Evolutionary conservation across 2,329 filamentous ascomycete species (phyloP).

Genomic region (Penicillium sp.): DNA sequence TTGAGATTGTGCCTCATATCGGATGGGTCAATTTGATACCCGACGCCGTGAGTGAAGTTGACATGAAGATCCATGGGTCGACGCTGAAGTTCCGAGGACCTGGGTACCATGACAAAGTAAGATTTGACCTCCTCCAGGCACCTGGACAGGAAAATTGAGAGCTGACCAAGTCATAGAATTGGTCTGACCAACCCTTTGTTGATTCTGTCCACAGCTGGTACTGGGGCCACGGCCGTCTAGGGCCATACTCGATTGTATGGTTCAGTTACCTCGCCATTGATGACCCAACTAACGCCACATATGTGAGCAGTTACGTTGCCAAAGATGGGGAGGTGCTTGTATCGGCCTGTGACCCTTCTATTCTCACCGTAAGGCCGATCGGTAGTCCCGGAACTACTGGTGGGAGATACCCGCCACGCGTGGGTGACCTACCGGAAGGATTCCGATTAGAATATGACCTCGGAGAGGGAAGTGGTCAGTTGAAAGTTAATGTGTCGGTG

Average conservation of each 20-base stretch:
- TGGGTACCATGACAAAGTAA: conserved; percentile 50
- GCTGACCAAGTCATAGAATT: conserved; percentile 37
- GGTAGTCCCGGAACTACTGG: conserved; percentile 9
- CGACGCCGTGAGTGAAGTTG: conserved; percentile 34
- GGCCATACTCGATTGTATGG: conserved; percentile 49
- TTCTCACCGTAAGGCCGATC: conserved; percentile 16
- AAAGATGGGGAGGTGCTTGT: conserved; percentile 29
- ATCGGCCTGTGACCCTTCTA: conserved; percentile 25
- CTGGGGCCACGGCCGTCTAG: conserved; percentile 49
- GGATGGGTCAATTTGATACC: conserved; percentile 44
- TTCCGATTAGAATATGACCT: conserved; percentile 19
- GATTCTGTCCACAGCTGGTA: conserved; percentile 41
- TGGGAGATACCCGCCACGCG: conserved; percentile 21
- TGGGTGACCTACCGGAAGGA: conserved; percentile 18
- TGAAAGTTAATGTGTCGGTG: conserved; percentile 17
- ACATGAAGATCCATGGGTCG: conserved; percentile 33
- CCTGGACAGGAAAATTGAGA: neutral
- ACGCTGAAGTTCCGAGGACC: conserved; percentile 37
- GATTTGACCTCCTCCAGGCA: neutral
- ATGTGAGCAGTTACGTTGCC: conserved; percentile 34
- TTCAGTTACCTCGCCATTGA: conserved; percentile 35
- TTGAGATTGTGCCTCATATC: conserved; percentile 32
- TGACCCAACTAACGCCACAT: conserved; percentile 26
- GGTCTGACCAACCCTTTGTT: conserved; percentile 42
- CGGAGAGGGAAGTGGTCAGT: conserved; percentile 7